phyloP scores from a whole-genome alignment of 2,329 filamentous ascomycete species.

The Waltergamsia citrina region DNA sequence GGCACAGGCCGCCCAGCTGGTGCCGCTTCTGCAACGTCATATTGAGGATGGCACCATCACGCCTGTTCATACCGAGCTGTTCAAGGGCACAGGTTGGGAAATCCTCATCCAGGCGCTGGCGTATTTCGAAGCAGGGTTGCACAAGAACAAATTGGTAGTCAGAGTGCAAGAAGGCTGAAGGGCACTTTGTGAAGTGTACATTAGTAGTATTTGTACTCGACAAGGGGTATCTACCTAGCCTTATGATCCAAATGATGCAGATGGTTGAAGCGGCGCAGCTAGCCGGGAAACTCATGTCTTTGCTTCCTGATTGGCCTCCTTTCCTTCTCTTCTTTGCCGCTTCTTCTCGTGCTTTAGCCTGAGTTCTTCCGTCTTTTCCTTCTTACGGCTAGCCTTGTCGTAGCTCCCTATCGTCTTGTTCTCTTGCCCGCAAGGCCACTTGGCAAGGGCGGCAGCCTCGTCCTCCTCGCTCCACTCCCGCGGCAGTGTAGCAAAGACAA shows the following conservation, averaged over 20 bases:
- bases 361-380: slow-evolving; percentile 44
- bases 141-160: slow-evolving; percentile 16
- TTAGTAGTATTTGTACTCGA: neutral
- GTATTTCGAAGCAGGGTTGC: slow-evolving; percentile 11
- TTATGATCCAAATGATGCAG: neutral
- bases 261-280: neutral
- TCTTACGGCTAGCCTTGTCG: slow-evolving; percentile 44
- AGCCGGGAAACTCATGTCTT: neutral
- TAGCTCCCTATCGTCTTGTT: slow-evolving; percentile 41
- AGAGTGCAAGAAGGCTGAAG: slow-evolving; percentile 1
- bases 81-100: slow-evolving; percentile 14
- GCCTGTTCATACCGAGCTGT: slow-evolving; percentile 12
- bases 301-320: neutral
- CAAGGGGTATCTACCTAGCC: neutral
- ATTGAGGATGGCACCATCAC: slow-evolving; percentile 12
- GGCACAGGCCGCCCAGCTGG: slow-evolving; percentile 6
- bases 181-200: too few relatives aligned
- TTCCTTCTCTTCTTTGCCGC: slow-evolving; percentile 4
- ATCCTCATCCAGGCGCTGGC: slow-evolving; percentile 11
- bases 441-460: slow-evolving; percentile 56
- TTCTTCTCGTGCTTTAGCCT: slow-evolving; percentile 35
- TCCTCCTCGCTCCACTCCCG: slow-evolving; percentile 76
- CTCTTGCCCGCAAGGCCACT: slow-evolving; percentile 52
- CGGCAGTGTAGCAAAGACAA: slow-evolving; percentile 88
- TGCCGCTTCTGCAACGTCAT: slow-evolving; percentile 12